These are phyloP conservation scores for Phialocephala subalpina DNA, from an alignment of 2,329 filamentous ascomycete genomes.

Conservation along the genomic window DNA sequence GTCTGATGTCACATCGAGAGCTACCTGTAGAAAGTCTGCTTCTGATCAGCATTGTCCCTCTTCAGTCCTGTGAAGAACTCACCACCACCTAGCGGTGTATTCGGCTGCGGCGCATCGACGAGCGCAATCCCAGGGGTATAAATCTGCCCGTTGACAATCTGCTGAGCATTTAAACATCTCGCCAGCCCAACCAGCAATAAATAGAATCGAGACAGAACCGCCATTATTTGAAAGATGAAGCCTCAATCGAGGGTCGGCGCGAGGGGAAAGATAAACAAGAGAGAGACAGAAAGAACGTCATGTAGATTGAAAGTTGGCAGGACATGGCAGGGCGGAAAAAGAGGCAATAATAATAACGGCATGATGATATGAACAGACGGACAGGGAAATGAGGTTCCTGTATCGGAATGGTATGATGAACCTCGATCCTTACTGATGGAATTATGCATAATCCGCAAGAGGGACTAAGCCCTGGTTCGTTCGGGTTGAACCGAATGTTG, in stretches of 20 bases:
- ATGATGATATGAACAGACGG: slow-evolving; percentile 26
- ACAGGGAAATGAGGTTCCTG: slow-evolving; percentile 27
- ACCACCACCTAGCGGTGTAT: slow-evolving; percentile 70
- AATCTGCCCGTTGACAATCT: slow-evolving; percentile 69
- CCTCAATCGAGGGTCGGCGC: background rate
- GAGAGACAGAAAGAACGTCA: slow-evolving; percentile 28
- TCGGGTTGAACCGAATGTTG: slow-evolving; percentile 15
- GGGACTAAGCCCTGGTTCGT: background rate
- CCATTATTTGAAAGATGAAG: slow-evolving; percentile 26
- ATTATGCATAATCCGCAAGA: slow-evolving; percentile 16
- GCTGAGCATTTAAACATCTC: slow-evolving; percentile 52
- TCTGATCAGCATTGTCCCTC: slow-evolving; percentile 21
- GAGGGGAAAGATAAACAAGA: slow-evolving; percentile 20
- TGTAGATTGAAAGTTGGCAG: slow-evolving; percentile 28
- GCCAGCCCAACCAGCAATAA: slow-evolving; percentile 30
- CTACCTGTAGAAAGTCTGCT: slow-evolving; percentile 63
- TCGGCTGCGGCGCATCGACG: slow-evolving; percentile 70
- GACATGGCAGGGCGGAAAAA: slow-evolving; percentile 9
- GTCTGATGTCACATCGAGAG: slow-evolving; percentile 72
- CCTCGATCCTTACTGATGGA: slow-evolving; percentile 19
- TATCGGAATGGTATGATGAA: slow-evolving; percentile 25
- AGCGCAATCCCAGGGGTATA: slow-evolving; percentile 75
- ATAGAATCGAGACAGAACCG: slow-evolving; percentile 27
- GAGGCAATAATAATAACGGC: slow-evolving; percentile 20
- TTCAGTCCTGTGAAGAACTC: slow-evolving; percentile 41